Conservation (phyloP, 768 basidiomycete genomes). For the Podaxis carcinomalis region DNA sequence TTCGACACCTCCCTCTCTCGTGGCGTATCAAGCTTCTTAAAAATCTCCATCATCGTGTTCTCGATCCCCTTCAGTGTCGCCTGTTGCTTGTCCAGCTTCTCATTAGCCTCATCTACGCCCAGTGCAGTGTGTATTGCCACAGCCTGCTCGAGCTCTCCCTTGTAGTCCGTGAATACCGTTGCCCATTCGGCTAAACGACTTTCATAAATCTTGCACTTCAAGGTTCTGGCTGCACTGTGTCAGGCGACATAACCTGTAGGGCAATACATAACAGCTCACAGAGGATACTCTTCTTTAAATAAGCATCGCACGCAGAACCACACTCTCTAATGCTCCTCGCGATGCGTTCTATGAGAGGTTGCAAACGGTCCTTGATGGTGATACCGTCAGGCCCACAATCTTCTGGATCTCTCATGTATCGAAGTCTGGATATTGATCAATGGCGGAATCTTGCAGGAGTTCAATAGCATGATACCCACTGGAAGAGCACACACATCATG, state of each 20-base stretch:
- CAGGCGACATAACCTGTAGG: neutral
- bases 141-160: slow-evolving; percentile 25
- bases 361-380: slow-evolving; percentile 26
- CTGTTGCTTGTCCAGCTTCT: slow-evolving; percentile 20
- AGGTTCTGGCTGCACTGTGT: slow-evolving; percentile 18
- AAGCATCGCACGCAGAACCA: slow-evolving; percentile 41
- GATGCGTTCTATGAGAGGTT: slow-evolving; percentile 22
- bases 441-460: neutral
- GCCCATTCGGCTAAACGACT: slow-evolving; percentile 25
- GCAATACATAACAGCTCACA: slow-evolving; percentile 19
- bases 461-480: slow-evolving; percentile 27
- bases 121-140: slow-evolving; percentile 29
- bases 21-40: slow-evolving; percentile 28
- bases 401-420: slow-evolving; percentile 20
- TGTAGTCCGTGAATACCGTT: slow-evolving; percentile 23
- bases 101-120: slow-evolving; percentile 24
- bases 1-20: slow-evolving; percentile 27
- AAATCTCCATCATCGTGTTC: slow-evolving; percentile 23
- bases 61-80: slow-evolving; percentile 19
- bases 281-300: slow-evolving; percentile 38
- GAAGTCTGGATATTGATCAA: slow-evolving; percentile 20
- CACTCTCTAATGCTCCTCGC: slow-evolving; percentile 39
- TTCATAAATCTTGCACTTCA: slow-evolving; percentile 31
- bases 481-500: slow-evolving; percentile 41
- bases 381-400: slow-evolving; percentile 27